Percentiles rank a stretch among this genome's conserved stretches.
phyloP scores from a whole-genome alignment of 768 basidiomycete genomes.

The Phylloporus sp. region DNA sequence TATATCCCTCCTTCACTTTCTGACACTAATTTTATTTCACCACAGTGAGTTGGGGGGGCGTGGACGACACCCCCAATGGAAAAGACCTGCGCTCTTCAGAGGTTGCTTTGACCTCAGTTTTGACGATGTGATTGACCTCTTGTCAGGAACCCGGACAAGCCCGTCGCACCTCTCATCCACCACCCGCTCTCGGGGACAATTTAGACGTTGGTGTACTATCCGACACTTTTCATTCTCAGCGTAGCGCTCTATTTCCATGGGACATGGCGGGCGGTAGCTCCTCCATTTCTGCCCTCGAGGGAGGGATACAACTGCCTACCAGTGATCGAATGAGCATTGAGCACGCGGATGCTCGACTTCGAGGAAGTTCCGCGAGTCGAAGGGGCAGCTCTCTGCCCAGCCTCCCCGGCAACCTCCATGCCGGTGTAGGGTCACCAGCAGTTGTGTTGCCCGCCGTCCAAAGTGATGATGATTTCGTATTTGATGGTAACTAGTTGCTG shows the following conservation, averaged over 20 bases:
- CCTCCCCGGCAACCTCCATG: constrained; percentile 39
- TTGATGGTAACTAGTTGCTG: too few relatives aligned
- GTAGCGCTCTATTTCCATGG: constrained; percentile 76
- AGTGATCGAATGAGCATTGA: constrained; percentile 48
- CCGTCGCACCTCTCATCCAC: constrained; percentile 59
- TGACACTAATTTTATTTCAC: constrained; percentile 7
- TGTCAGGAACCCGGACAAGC: constrained; percentile 80
- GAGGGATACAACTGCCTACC: constrained; percentile 29
- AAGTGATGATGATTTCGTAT: constrained; percentile 58
- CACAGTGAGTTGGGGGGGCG: constrained; percentile 22
- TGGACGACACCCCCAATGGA: constrained; percentile 14
- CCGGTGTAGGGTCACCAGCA: constrained; percentile 46
- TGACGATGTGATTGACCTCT: constrained; percentile 9
- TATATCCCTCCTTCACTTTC: neutral
- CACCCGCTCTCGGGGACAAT: constrained; percentile 46
- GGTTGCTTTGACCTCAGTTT: constrained; percentile 35
- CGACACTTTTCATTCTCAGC: constrained; percentile 49
- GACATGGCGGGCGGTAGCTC: constrained; percentile 73
- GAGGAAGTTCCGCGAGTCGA: constrained; percentile 51
- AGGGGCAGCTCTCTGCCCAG: constrained; percentile 57
- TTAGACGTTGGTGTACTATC: constrained; percentile 43
- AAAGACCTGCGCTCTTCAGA: constrained; percentile 52
- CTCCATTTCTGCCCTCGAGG: constrained; percentile 38
- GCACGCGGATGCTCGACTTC: constrained; percentile 46
- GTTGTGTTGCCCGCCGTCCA: constrained; percentile 37